Base-by-base conservation (phyloP, 305 asterid species). In the Fraxinus floribunda region DNA sequence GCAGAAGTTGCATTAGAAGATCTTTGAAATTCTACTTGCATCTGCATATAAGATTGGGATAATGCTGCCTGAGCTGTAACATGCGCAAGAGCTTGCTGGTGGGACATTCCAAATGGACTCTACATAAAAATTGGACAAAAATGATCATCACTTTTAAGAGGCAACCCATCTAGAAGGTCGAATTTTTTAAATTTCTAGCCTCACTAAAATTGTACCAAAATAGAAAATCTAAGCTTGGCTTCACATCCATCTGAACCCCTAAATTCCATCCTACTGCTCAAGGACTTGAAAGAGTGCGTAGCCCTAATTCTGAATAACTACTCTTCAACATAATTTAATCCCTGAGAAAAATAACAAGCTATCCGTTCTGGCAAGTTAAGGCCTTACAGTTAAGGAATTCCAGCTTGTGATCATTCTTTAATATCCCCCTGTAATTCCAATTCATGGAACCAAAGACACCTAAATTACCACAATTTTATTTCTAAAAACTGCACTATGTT, bases 251-350 rank as follows among this genome's bases (percentile, higher is more conserved):
- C 16, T 29, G 3, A 70, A 70, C 6, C 22, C 41, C 22, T 30
- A 70, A 70, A 70, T 13, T 70, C 76, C 16, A 66, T 15, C 76
- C 9, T 70, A 11, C 18, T 13, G 4, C 76, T 30, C 22, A 70
- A 32, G 41, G 24, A 70, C 20, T 70, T 32, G 39, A 68, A 68
- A 68, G 18, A 68, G 75, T 29, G 6, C 1, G 29, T 62, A 22
- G 71, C 11, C 71, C 71, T 7, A 62, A 22, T 62, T 62, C 71
- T 22, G 71, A 62, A 20, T 62, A 62, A 8, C 5, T 16, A 55
- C 24, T 52, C 64, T 62, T 85, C 49, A 55, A 16, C 64, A 55
- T 55, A 55, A 55, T 55, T n/a, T 55, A n/a, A 55, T 55, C 64
- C 64, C 64, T n/a, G 64, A 55, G 9, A 55, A 55, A 55, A 55